These are phyloP conservation scores for Tulasnella sp. DNA, from an alignment of 768 basidiomycete genomes.

Conservation along the genomic window DNA sequence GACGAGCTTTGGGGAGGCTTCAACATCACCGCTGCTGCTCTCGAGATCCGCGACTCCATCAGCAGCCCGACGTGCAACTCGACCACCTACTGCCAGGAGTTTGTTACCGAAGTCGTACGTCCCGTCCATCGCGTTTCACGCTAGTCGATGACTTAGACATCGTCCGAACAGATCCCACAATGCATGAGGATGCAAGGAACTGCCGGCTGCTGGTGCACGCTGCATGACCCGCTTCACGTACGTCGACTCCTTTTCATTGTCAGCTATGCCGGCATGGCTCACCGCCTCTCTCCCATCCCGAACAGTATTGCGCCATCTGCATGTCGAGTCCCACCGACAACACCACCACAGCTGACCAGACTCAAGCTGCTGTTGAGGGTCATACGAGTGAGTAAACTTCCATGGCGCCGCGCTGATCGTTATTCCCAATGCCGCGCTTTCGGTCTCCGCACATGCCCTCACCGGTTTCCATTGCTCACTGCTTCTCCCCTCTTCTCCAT, in stretches of 20 bases:
- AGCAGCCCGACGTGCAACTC: slow-evolving; percentile 7
- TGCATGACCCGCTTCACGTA: slow-evolving; percentile 10
- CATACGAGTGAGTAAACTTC: neutral
- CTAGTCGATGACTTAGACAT: neutral
- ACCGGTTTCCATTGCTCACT: neutral
- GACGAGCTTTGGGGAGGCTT: neutral
- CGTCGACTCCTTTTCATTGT: neutral
- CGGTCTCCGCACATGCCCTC: neutral
- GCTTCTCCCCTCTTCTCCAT: neutral
- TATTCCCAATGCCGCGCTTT: too few species aligned
- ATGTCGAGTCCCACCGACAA: slow-evolving; percentile 10
- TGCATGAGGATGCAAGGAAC: neutral
- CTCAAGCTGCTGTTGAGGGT: neutral
- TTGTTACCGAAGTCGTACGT: neutral
- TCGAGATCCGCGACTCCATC: neutral
- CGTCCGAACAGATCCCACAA: neutral
- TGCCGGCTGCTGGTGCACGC: slow-evolving; percentile 5
- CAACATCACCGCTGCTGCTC: slow-evolving; percentile 1
- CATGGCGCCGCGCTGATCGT: neutral
- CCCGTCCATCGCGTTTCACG: neutral
- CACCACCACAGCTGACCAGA: slow-evolving; percentile 9
- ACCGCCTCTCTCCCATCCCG: neutral
- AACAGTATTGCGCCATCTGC: slow-evolving; percentile 10
- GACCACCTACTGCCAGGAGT: neutral
- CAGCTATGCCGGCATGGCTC: neutral